Evolutionary conservation across 2,329 filamentous ascomycete species (phyloP), one percentile per base, ranked within the genome.

Genomic region (Epichloe amarillans): DNA sequence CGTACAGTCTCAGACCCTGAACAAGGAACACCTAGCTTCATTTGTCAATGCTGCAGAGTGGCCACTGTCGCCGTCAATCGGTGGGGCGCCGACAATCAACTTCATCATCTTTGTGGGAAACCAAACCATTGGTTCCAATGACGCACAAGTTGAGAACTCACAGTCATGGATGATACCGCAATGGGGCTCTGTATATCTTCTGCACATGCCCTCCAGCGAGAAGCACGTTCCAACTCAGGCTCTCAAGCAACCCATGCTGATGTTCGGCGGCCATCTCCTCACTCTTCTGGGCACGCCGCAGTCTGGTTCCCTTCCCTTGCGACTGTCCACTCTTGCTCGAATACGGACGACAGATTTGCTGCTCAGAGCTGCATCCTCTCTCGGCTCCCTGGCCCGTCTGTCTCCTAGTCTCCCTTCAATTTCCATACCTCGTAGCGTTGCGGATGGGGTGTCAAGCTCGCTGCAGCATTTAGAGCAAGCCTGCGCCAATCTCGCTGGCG

Each of bases 11-110:
- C 70, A 82, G 23, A 75, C 84, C 0, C 71, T 98, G 37, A 82
- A 79, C 60, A 90, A 88, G 63, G 86, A 95, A 58, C 89, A 95
- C 60, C 75, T 98, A 1, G 88, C 88, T 38, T 90, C 87, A 1
- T 98, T 98, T 62, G 89, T 98, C 67, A 98, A 98, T 61, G 90
- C 91, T 2, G 93, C 93, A 2, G 93, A 98, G 69, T 98, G 93
- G 93, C 93, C 93, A 0, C 70, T 98, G 3, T 95, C 86, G 55
- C 91, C 91, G 0, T 95, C 88, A 51, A 97, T 98, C 57, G 93
- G 90, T 41, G 82, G 81, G 17, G 91, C 91, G 0, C 93, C 93
- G 1, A 98, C 93, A 0, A 83, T 98, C 62, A 97, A 98, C 68
- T 97, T 98, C 64, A 83, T 97, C 51, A 76, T 97, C 30, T 98